Conservation (phyloP, 2,329 filamentous ascomycete genomes). For the Corinectria fuckeliana region DNA sequence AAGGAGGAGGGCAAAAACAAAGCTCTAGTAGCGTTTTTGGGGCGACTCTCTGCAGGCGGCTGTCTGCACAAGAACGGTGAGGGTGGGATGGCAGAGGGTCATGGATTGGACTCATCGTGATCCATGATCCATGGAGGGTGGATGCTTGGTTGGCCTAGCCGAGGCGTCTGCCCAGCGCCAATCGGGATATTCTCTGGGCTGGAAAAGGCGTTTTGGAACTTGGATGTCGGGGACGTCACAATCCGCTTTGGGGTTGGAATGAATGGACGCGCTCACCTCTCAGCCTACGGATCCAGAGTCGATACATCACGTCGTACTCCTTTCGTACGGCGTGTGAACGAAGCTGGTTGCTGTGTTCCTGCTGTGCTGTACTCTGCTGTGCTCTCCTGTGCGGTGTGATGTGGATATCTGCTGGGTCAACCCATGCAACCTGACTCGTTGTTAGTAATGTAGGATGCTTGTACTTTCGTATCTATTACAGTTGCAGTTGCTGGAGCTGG, state of each 20-base stretch:
- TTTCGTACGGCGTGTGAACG: not conserved
- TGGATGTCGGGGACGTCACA: slow-evolving; percentile 10
- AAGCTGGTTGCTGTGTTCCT: not conserved
- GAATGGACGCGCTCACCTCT: slow-evolving; percentile 13
- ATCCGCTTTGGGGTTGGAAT: slow-evolving; percentile 13
- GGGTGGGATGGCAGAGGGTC: slow-evolving; percentile 10
- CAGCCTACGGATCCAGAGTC: not conserved
- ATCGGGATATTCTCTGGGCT: slow-evolving; percentile 28
- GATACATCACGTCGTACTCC: not conserved
- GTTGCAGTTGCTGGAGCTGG: slow-evolving; percentile 15
- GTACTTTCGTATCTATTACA: slow-evolving; percentile 1
- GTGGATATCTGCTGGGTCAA: slow-evolving; percentile 13
- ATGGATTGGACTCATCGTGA: not conserved
- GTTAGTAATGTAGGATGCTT: not conserved
- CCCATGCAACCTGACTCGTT: slow-evolving; percentile 11
- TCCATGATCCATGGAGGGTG: slow-evolving; percentile 14
- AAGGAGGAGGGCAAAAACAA: slow-evolving; percentile 1
- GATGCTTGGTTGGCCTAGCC: slow-evolving; percentile 15
- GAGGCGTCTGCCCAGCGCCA: slow-evolving; percentile 22
- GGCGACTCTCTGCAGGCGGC: slow-evolving; percentile 21
- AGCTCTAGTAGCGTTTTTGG: slow-evolving; percentile 15
- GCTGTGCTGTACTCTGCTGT: not conserved
- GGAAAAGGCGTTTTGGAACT: slow-evolving; percentile 8
- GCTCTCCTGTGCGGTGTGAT: slow-evolving; percentile 7
- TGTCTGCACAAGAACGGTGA: slow-evolving; percentile 37